phyloP scores from a whole-genome alignment of 495 filamentous ascomycete genomes.

The Ascodesmis nigricans region DNA sequence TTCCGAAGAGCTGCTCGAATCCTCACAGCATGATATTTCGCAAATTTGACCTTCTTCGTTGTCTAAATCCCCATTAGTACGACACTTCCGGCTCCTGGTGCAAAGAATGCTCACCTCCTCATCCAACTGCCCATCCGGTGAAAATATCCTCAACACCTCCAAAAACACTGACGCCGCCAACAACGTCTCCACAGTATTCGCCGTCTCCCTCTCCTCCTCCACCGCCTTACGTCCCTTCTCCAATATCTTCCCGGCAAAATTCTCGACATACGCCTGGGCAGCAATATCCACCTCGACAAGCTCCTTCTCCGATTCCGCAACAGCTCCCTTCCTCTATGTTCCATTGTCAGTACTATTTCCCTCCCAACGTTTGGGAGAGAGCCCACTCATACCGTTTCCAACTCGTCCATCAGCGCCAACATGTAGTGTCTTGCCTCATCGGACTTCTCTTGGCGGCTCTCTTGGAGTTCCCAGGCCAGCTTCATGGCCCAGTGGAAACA shows the following conservation, averaged over 20 bases:
- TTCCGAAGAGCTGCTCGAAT: conserved; percentile 80
- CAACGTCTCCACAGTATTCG: conserved; percentile 88
- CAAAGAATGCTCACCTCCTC: conserved; percentile 27
- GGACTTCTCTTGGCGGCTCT: conserved; percentile 51
- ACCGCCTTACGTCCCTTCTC: conserved; percentile 61
- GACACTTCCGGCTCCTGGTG: neutral
- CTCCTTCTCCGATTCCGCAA: conserved; percentile 36
- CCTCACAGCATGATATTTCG: conserved; percentile 83
- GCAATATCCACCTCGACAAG: conserved; percentile 62
- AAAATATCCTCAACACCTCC: conserved; percentile 66
- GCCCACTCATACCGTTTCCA: conserved; percentile 44
- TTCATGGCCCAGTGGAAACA: conserved; percentile 87
- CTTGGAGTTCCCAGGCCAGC: conserved; percentile 65
- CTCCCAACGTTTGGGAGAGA: neutral
- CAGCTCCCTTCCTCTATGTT: conserved; percentile 13
- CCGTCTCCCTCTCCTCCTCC: conserved; percentile 62
- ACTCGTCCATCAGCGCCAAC: conserved; percentile 66
- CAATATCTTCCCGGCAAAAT: conserved; percentile 78
- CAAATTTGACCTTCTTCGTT: conserved; percentile 73
- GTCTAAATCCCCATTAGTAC: conserved; percentile 22
- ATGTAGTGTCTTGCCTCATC: conserved; percentile 59
- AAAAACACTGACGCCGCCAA: conserved; percentile 79
- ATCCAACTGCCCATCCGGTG: conserved; percentile 32
- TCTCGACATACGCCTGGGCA: conserved; percentile 76
- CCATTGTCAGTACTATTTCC: neutral